Base-by-base conservation (phyloP, 805 yeast genomes). In the Saccharomyces cerevisiae region DNA sequence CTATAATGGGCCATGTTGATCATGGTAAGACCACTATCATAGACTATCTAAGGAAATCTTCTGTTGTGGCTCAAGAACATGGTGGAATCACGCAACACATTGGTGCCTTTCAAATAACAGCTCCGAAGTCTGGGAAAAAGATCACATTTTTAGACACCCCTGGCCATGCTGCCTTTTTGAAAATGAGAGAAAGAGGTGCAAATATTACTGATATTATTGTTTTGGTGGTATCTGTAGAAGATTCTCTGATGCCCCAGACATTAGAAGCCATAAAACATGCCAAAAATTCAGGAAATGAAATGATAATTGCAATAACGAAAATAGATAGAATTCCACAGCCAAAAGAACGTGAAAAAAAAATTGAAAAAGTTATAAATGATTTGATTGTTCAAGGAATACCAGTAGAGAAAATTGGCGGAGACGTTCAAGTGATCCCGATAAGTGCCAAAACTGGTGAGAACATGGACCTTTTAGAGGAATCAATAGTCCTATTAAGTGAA, bases 11-110 rank as follows among this genome's bases (percentile, higher is more conserved):
- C 2, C 99, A 94, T 69, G 99, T 94, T 30, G 99, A 94, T 70
- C 99, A 94, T 66, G 99, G 99, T 2, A 94, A 94, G 68, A 94
- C 99, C 1, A 92, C 99, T 0, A 84, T 94, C 56, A 77, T 94
- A 53, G 99, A 94, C 69, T 81, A 83, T 64, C 73, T 94, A 62
- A 77, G 98, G 48, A 89, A 88, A 60, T 86, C 96, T 0, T 81
- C 91, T 0, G 82, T 94, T 6, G 98, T 85, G 0, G 81, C 82
- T 30, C 79, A 83, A 46, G 99, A 94, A 67, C 87, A 83, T 68
- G 99, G 99, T 53, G 98, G 99, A 21, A 94, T 94, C 51, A 94
- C 99, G 0, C 99, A 94, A 69, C 97, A 90, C 68, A 94, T 94
- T 54, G 99, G 99, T 69, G 98, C 99, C 0, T 94, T 94, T 63